Base-by-base conservation (phyloP, 306 rosid species). In the Acacia melanoxylon region DNA sequence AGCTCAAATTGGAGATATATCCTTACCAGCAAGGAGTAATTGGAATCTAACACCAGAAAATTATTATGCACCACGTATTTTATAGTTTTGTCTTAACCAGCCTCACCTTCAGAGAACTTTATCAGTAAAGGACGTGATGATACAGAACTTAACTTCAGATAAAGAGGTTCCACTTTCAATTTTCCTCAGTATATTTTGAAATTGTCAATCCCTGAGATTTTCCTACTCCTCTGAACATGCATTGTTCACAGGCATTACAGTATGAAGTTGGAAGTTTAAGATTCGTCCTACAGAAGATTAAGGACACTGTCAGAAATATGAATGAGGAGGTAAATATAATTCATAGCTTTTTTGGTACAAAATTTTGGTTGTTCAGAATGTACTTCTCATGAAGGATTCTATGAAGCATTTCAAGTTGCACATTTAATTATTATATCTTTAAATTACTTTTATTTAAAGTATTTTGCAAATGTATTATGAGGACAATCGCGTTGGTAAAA, bases 1-100 rank as follows among this genome's bases (percentile, higher is more conserved):
- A 81, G 80, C 72, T 79, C 91, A 89, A 83, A 84, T 87, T 69
- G 92, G 91, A 78, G 90, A 89, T 82, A 91, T 93, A 93, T 93
- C 96, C 96, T 11, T 49, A 58, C 72, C 70, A 73, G 20, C 63
- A 51, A 82, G 69, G 78, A 40, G 48, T 42, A 73, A 56, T 52
- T 45, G 31, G 24, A 79, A 45, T 78, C 72, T 42, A 75, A 80
- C 69, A 62, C 29, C 54, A 46, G 20, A 86, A 44, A 62, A 14
- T 24, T 59, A 56, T 56, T 75, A 51, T 78, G 4, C 84, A 56
- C 70, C 20, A 52, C 8, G 65, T 46, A 19, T 25, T 59, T 76
- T 71, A 17, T 61, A 51, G 74, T 69, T 40, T 82, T 88, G 67
- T 81, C 93, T 90, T 89, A 88, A 88, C 91, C 65, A 65, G 54